phyloP scores from a whole-genome alignment of 2,329 filamentous ascomycete genomes.

The Aspergillus terreus region DNA sequence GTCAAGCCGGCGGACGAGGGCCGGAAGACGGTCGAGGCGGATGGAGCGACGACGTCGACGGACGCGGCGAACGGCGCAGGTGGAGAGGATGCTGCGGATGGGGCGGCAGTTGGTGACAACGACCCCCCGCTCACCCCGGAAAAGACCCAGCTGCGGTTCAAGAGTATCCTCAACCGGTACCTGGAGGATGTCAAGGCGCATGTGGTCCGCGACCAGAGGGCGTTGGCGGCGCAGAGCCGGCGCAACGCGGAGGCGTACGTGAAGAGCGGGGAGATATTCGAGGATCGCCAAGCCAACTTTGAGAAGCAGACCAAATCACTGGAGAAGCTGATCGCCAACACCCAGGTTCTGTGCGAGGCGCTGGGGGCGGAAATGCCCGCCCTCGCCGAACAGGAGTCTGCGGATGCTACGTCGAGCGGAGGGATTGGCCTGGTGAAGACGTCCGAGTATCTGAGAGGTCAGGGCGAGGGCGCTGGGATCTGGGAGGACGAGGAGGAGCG shows the following conservation, averaged over 20 bases:
- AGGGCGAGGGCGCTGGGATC: slow-evolving; percentile 86
- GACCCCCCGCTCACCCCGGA: slow-evolving; percentile 72
- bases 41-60: slow-evolving; percentile 60
- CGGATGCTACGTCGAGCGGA: slow-evolving; percentile 62
- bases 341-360: slow-evolving; percentile 84
- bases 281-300: slow-evolving; percentile 92
- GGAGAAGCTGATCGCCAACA: slow-evolving; percentile 84
- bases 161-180: slow-evolving; percentile 78
- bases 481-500: slow-evolving; percentile 99
- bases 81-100: slow-evolving; percentile 45
- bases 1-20: slow-evolving; percentile 70
- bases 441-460: slow-evolving; percentile 85
- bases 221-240: slow-evolving; percentile 77
- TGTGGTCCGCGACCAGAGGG: slow-evolving; percentile 85
- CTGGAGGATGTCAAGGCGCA: slow-evolving; percentile 91
- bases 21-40: slow-evolving; percentile 79
- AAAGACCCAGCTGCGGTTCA: slow-evolving; percentile 81
- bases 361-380: slow-evolving; percentile 92
- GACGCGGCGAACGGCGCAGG: slow-evolving; percentile 47
- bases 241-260: slow-evolving; percentile 98
- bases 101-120: slow-evolving; percentile 45
- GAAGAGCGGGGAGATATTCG: slow-evolving; percentile 96
- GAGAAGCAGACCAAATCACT: slow-evolving; percentile 91
- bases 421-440: slow-evolving; percentile 92
- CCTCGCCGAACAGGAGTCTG: slow-evolving; percentile 75